Conservation (phyloP, 495 filamentous ascomycete species). For the Penicillium desertorum region DNA sequence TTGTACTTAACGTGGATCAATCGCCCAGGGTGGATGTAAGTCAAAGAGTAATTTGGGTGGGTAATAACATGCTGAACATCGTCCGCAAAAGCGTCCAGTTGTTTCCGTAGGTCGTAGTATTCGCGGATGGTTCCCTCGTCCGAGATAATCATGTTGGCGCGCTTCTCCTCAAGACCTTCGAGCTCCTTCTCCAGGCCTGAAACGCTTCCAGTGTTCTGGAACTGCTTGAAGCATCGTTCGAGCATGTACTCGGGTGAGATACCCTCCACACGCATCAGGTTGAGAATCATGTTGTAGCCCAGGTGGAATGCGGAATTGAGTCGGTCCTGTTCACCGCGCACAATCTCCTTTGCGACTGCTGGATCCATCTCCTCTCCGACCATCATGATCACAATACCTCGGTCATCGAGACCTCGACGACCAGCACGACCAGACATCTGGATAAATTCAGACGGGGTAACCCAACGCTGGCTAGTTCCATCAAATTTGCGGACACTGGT, state of each 20-base stretch:
- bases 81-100: conserved; percentile 74
- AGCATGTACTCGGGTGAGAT: conserved; percentile 98
- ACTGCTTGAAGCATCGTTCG: conserved; percentile 94
- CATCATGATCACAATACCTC: conserved; percentile 99
- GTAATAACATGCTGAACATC: conserved; percentile 87
- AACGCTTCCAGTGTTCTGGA: conserved; percentile 88
- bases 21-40: conserved; percentile 78
- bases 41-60: conserved; percentile 78
- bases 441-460: conserved; percentile 94
- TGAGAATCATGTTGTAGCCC: conserved; percentile 99
- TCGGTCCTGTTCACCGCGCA: conserved; percentile 92
- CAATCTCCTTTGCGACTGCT: conserved; percentile 86
- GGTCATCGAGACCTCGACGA: conserved; percentile 93
- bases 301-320: conserved; percentile 97
- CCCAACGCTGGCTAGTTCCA: conserved; percentile 74
- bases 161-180: conserved; percentile 67
- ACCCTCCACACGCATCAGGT: conserved; percentile 90
- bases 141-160: conserved; percentile 67
- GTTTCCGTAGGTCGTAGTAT: conserved; percentile 83
- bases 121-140: conserved; percentile 88
- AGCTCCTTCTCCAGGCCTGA: conserved; percentile 79
- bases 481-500: conserved; percentile 95
- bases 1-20: conserved; percentile 79
- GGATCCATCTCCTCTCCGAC: conserved; percentile 95
- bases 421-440: conserved; percentile 98